These are phyloP conservation scores for Auriscalpium microsporum DNA, from an alignment of 768 basidiomycete genomes.

Conservation along the genomic window DNA sequence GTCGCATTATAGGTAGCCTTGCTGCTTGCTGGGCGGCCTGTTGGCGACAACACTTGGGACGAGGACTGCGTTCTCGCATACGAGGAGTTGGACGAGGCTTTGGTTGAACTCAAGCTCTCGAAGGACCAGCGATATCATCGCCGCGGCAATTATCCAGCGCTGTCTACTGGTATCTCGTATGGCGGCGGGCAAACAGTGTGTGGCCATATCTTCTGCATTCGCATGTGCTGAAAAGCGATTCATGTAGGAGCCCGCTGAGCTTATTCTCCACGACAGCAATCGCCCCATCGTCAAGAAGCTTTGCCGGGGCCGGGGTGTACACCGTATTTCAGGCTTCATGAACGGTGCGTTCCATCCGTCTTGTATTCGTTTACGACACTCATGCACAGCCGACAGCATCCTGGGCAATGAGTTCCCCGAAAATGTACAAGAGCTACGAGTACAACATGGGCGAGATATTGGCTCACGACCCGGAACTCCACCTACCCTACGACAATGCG, in stretches of 20 bases:
- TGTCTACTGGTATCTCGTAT: neutral
- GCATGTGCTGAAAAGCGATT: neutral
- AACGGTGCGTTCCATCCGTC: neutral
- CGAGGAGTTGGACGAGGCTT: neutral
- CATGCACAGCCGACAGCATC: neutral
- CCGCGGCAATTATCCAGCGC: neutral
- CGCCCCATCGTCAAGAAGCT: neutral
- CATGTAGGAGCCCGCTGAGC: neutral
- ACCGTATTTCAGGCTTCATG: neutral
- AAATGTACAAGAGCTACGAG: neutral
- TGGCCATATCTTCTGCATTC: neutral
- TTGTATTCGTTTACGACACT: accelerated
- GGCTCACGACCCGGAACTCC: neutral
- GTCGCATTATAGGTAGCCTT: neutral
- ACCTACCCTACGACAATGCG: neutral
- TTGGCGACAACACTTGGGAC: neutral
- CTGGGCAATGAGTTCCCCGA: neutral
- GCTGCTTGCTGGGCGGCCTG: neutral
- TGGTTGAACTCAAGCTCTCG: neutral
- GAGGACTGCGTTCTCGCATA: neutral
- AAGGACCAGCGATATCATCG: neutral
- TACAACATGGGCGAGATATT: neutral
- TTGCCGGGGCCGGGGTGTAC: neutral
- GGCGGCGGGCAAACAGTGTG: neutral
- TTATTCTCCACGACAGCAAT: neutral